phyloP scores from a whole-genome alignment of 305 asterid species.

The Galium porrigens region DNA sequence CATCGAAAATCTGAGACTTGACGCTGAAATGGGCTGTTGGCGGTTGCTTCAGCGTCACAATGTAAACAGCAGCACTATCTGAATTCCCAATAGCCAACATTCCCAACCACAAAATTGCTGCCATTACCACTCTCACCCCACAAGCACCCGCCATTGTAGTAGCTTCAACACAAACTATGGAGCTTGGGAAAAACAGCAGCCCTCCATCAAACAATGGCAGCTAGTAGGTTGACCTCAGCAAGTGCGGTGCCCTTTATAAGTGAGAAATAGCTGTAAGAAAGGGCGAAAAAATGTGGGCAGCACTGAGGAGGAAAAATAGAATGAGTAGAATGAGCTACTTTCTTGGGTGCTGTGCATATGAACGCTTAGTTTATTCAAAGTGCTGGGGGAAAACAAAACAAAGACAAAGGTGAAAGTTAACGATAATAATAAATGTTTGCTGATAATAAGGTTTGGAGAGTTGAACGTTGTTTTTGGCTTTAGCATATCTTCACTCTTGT shows the following conservation, averaged over 20 bases:
- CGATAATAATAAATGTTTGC: conserved; percentile 6
- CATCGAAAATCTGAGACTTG: conserved; percentile 21
- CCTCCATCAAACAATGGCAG: conserved; percentile 22
- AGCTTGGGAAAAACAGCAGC: conserved; percentile 18
- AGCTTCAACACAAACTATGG: conserved; percentile 3
- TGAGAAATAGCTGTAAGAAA: background rate
- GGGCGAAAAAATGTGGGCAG: conserved; percentile 8
- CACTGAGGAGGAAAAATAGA: conserved; percentile 13
- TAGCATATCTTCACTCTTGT: conserved; percentile 7
- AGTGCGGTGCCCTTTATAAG: background rate
- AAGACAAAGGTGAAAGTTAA: conserved; percentile 10
- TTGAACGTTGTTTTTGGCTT: conserved; percentile 32
- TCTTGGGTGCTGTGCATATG: conserved; percentile 30
- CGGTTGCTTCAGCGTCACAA: conserved; percentile 64
- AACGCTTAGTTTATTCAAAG: conserved; percentile 25
- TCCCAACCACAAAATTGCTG: conserved; percentile 31
- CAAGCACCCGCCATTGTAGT: conserved; percentile 29
- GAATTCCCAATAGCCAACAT: conserved; percentile 28
- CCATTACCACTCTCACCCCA: conserved; percentile 20
- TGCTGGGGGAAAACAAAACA: background rate
- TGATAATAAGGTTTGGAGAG: conserved; percentile 5
- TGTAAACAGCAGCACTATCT: conserved; percentile 50
- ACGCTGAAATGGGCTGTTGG: conserved; percentile 34
- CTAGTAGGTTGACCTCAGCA: background rate
- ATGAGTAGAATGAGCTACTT: conserved; percentile 23